These are phyloP conservation scores for Clathrus columnatus DNA, from an alignment of 768 basidiomycete species.

Conservation along the genomic window DNA sequence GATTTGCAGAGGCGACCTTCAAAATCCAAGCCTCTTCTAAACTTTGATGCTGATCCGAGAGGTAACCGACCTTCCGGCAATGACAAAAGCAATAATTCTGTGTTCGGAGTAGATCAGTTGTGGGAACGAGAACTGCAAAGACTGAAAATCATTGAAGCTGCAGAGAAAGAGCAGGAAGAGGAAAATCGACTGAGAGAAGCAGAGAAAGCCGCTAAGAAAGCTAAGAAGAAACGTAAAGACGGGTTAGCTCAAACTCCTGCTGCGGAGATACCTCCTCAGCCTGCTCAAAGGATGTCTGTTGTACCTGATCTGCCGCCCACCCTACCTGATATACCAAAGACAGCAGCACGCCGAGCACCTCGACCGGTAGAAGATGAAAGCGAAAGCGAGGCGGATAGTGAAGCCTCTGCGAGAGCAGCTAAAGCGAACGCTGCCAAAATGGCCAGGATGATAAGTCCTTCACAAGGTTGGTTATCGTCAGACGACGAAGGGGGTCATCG, in stretches of 20 bases:
- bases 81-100: slow-evolving; percentile 52
- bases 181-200: slow-evolving; percentile 38
- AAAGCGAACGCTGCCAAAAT: slow-evolving; percentile 9
- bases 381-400: slow-evolving; percentile 43
- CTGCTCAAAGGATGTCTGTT: slow-evolving; percentile 6
- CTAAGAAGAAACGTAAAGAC: slow-evolving; percentile 27
- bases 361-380: slow-evolving; percentile 23
- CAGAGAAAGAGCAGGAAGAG: slow-evolving; percentile 52
- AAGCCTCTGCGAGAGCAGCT: slow-evolving; percentile 24
- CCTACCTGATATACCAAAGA: slow-evolving; percentile 29
- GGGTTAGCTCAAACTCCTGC: slow-evolving; percentile 33
- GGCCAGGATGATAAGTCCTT: slow-evolving; percentile 15
- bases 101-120: slow-evolving; percentile 88
- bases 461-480: slow-evolving; percentile 46
- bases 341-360: slow-evolving; percentile 21
- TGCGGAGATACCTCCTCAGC: slow-evolving; percentile 6
- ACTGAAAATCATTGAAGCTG: slow-evolving; percentile 65
- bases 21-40: slow-evolving; percentile 56
- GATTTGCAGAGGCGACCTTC: slow-evolving; percentile 42
- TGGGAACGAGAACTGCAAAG: slow-evolving; percentile 88
- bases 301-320: slow-evolving; percentile 17
- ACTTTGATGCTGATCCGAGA: slow-evolving; percentile 47
- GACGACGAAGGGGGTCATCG: slow-evolving; percentile 55
- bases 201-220: slow-evolving; percentile 31
- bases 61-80: slow-evolving; percentile 18